Conservation (phyloP, 176 grass and related monocot genomes). For the Hyparrhenia diplandra region DNA sequence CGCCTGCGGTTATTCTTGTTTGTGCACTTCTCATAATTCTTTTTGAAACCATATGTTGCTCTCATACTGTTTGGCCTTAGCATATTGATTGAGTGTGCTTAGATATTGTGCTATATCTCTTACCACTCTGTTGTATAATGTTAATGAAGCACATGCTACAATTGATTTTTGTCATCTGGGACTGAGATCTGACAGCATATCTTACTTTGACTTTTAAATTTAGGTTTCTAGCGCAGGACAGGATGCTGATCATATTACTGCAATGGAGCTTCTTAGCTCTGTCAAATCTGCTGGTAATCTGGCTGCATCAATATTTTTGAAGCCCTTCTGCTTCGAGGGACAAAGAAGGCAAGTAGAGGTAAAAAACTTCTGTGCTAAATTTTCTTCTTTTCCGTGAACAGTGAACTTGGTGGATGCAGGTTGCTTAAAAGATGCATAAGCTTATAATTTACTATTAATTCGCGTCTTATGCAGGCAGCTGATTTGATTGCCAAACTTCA, state of each 20-base stretch:
- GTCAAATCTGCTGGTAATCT: slow-evolving; percentile 72
- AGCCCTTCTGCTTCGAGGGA: slow-evolving; percentile 94
- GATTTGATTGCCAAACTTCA: slow-evolving; percentile 65
- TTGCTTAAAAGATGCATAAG: not conserved
- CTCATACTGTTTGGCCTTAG: slow-evolving; percentile 23
- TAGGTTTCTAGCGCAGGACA: slow-evolving; percentile 83
- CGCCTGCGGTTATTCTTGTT: slow-evolving; percentile 83
- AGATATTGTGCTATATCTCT: not conserved
- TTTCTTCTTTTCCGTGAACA: slow-evolving; percentile 17
- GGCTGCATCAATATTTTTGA: slow-evolving; percentile 78
- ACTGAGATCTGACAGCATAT: slow-evolving; percentile 14
- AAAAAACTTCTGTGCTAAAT: slow-evolving; percentile 1
- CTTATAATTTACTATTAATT: slow-evolving; percentile 3
- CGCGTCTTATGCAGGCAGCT: slow-evolving; percentile 56
- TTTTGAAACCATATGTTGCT: slow-evolving; percentile 9
- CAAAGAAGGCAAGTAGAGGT: slow-evolving; percentile 84
- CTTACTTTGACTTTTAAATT: slow-evolving; percentile 26
- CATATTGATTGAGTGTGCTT: slow-evolving; percentile 12
- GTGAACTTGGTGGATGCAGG: not conserved
- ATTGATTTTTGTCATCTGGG: slow-evolving; percentile 3
- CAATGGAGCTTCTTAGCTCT: slow-evolving; percentile 63
- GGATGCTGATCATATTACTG: slow-evolving; percentile 68
- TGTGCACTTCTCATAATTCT: slow-evolving; percentile 64
- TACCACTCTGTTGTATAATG: not conserved
- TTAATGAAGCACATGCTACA: not conserved